Base-by-base conservation (phyloP, 257 asterid genomes). In the Dorcoceras hygrometricum region DNA sequence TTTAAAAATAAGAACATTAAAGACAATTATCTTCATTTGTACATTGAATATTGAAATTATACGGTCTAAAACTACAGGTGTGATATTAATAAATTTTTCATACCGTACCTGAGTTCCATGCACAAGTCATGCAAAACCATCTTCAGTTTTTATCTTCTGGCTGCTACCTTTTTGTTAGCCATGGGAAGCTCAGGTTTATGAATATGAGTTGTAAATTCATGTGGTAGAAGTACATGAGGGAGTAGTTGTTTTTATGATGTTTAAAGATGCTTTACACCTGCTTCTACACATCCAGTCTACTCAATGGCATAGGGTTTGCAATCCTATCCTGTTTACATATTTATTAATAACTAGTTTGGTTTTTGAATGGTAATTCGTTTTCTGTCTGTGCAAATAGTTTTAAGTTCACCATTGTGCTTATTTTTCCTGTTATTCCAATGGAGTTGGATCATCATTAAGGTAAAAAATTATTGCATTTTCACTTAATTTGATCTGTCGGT, bases 111-210 rank as follows among this genome's bases (percentile, higher is more conserved):
- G 57, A 63, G 18, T 63, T 19, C 7, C 27, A 23, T 43, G 57
- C 58, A 64, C 12, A 39, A 43, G 32, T 12, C 59, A 25, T 64
- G 69, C 11, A 26, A 50, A 25, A 65, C 27, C 26, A 48, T 51
- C 10, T 65, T 10, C 29, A 23, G 22, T 25, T 24, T 64, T 26
- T 22, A 39, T 46, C 23, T 48, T 12, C n/a, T 26, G 14, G 57
- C 4, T 48, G 25, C 59, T 24, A 64, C 19, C 23, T 25, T 46
- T n/a, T 64, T 43, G 32, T 48, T 36, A 43, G 29, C 53, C 19
- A 43, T 43, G 53, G 19, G 53, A 43, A 43, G 20, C 6, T 3
- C 8, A 12, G 2, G 1, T 43, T 43, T 14, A 16, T 4, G 53
- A 16, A 43, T 14, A 43, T 43, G 53, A 14, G 20, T 43, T 16